A percentile compares a stretch with the other conserved stretches of the same genome.
These are phyloP conservation scores for Globisporangium spiculum DNA, from an alignment of 352 stramenopile species.

Conservation along the genomic window DNA sequence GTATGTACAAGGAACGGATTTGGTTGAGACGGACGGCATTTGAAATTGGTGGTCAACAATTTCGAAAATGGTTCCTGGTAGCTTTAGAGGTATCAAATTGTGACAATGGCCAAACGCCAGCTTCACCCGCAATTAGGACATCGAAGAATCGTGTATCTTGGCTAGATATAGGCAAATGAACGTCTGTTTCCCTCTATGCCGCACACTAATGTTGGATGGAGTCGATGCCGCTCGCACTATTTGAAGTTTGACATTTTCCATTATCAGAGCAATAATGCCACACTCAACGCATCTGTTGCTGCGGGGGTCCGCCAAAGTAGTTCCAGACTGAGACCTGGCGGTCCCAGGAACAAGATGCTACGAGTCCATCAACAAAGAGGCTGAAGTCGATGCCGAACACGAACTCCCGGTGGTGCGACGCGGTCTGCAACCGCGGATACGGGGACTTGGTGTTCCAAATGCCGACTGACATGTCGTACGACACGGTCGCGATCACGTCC, in stretches of 20 bases:
- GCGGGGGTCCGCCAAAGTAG: slow-evolving; percentile 68
- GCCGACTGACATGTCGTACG: slow-evolving; percentile 90
- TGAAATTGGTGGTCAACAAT: background rate
- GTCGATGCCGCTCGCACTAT: background rate
- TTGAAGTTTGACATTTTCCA: background rate
- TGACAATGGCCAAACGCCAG: too few species aligned
- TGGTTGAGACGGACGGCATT: background rate
- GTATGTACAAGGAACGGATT: background rate
- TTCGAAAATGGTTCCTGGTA: background rate
- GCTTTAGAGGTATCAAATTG: background rate
- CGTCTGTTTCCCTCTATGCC: too few species aligned
- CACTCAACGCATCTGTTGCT: slow-evolving; percentile 14
- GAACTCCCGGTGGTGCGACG: slow-evolving; percentile 85
- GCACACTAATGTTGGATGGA: too few species aligned
- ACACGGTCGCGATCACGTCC: slow-evolving; percentile 79
- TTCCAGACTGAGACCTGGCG: slow-evolving; percentile 76
- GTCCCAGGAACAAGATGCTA: slow-evolving; percentile 82
- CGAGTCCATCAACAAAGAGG: slow-evolving; percentile 72
- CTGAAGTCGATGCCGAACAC: slow-evolving; percentile 85
- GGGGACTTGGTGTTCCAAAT: slow-evolving; percentile 86
- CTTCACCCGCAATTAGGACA: too few species aligned
- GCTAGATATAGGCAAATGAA: too few species aligned
- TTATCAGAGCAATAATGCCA: background rate
- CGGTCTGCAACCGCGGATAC: slow-evolving; percentile 73
- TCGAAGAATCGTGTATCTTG: too few species aligned